Evolutionary conservation across 805 yeast species (phyloP).

Genomic region (Candida montana): DNA sequence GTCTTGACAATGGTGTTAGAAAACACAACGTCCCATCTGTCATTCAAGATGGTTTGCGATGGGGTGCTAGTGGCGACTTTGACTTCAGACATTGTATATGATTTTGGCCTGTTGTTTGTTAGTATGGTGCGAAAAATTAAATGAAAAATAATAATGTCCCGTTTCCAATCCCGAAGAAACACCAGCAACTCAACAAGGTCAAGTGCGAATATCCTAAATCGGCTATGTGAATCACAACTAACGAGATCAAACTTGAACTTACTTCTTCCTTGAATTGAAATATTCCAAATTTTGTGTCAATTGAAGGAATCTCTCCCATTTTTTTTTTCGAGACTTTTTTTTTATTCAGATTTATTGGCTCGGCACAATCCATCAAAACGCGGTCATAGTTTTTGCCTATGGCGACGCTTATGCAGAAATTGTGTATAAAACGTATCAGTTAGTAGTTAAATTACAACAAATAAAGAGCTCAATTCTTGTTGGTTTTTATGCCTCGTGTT

Average conservation of each 20-base stretch:
- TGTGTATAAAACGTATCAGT: too few relatives aligned
- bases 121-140: neutral
- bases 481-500: constrained; percentile 2
- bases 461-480: neutral
- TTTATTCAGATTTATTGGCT: constrained; percentile 4
- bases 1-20: constrained; percentile 93
- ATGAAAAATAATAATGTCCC: too few relatives aligned
- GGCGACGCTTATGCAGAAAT: neutral
- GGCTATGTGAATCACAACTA: too few relatives aligned
- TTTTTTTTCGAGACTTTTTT: constrained; percentile 3
- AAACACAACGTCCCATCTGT: constrained; percentile 92
- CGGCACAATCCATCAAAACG: constrained; percentile 4
- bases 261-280: too few relatives aligned
- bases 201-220: too few relatives aligned
- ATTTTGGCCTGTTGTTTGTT: neutral
- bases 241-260: too few relatives aligned
- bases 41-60: constrained; percentile 56
- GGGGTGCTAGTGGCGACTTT: constrained; percentile 33
- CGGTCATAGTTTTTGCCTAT: neutral
- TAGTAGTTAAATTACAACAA: too few relatives aligned
- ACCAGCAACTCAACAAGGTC: too few relatives aligned
- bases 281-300: constrained; percentile 6
- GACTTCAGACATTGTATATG: constrained; percentile 16
- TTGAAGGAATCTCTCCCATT: neutral
- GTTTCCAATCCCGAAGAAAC: too few relatives aligned